These are phyloP conservation scores for Coniferiporia weirii DNA, from an alignment of 1,284 basidiomycete genomes.

Conservation along the genomic window DNA sequence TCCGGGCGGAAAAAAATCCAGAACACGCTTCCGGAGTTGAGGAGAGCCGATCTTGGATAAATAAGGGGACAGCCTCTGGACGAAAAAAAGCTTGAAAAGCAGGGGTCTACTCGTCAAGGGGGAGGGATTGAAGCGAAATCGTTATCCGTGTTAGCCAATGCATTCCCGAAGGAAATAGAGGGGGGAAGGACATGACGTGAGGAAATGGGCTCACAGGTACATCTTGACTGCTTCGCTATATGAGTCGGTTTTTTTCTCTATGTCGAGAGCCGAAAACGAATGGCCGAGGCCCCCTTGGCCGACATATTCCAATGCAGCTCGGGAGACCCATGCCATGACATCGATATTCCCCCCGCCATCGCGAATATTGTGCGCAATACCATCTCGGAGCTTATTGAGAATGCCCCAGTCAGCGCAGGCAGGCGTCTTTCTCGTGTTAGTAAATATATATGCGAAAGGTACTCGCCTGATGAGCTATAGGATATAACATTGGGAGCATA, in stretches of 20 bases:
- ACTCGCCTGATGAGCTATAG: slow-evolving; percentile 25
- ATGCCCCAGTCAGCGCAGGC: neutral
- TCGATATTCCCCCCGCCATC: slow-evolving; percentile 31
- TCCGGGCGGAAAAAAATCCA: neutral
- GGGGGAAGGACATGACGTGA: no score
- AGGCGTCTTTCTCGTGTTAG: neutral
- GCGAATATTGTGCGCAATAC: slow-evolving; percentile 14
- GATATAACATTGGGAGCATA: slow-evolving; percentile 26
- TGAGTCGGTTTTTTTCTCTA: slow-evolving; percentile 22
- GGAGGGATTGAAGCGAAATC: no score
- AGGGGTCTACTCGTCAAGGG: no score
- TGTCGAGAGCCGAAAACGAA: slow-evolving; percentile 34
- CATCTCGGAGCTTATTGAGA: slow-evolving; percentile 27
- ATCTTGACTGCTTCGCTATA: slow-evolving; percentile 29
- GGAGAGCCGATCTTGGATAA: no score
- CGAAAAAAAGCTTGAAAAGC: no score
- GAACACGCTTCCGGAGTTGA: no score
- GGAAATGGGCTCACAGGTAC: slow-evolving; percentile 1
- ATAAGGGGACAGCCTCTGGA: no score
- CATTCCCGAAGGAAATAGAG: no score
- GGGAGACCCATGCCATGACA: slow-evolving; percentile 35
- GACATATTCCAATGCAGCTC: slow-evolving; percentile 33
- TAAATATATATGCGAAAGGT: neutral
- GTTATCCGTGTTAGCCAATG: no score
- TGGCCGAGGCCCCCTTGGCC: slow-evolving; percentile 35